phyloP scores from a whole-genome alignment of 805 yeast genomes.

The Dipodascus albidus region DNA sequence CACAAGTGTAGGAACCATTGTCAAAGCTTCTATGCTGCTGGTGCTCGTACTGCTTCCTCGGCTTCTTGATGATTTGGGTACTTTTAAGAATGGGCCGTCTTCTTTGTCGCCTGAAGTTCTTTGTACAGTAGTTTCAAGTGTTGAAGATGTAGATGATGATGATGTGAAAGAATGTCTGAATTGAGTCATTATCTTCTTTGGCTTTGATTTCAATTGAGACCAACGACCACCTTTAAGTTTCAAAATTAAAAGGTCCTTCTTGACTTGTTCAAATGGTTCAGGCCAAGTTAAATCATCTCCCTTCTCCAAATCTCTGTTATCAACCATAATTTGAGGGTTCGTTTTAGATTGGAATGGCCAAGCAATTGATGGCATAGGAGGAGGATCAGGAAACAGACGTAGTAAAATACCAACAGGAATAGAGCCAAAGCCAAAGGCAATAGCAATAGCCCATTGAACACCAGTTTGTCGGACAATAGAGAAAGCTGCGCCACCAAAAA shows the following conservation, averaged over 20 bases:
- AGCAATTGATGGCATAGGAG: slow-evolving; percentile 14
- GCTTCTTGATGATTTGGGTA: slow-evolving; percentile 9
- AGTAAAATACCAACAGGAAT: slow-evolving; percentile 70
- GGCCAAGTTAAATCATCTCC: slow-evolving; percentile 25
- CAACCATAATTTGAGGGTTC: slow-evolving; percentile 10
- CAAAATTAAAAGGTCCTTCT: slow-evolving; percentile 27
- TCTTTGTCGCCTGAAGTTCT: background rate
- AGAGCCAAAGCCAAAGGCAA: slow-evolving; percentile 68
- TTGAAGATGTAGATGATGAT: slow-evolving; percentile 10
- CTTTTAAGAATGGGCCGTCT: slow-evolving; percentile 12
- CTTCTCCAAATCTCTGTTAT: slow-evolving; percentile 17
- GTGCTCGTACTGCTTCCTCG: slow-evolving; percentile 7
- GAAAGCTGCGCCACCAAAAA: slow-evolving; percentile 94
- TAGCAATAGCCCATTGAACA: slow-evolving; percentile 82
- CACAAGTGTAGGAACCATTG: slow-evolving; percentile 44
- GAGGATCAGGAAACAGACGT: slow-evolving; percentile 69
- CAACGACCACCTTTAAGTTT: slow-evolving; percentile 31
- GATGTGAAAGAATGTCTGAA: slow-evolving; percentile 16
- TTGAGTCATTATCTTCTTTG: slow-evolving; percentile 13
- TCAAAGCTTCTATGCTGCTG: slow-evolving; percentile 30
- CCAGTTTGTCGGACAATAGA: slow-evolving; percentile 70
- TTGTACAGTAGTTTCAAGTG: slow-evolving; percentile 3
- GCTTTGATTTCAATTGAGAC: slow-evolving; percentile 19
- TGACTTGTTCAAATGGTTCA: slow-evolving; percentile 29
- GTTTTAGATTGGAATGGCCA: slow-evolving; percentile 16